Percentiles rank a stretch among this genome's conserved stretches.
These are phyloP conservation scores for Xylaria cubensis DNA, from an alignment of 495 filamentous ascomycete species.

Conservation along the genomic window DNA sequence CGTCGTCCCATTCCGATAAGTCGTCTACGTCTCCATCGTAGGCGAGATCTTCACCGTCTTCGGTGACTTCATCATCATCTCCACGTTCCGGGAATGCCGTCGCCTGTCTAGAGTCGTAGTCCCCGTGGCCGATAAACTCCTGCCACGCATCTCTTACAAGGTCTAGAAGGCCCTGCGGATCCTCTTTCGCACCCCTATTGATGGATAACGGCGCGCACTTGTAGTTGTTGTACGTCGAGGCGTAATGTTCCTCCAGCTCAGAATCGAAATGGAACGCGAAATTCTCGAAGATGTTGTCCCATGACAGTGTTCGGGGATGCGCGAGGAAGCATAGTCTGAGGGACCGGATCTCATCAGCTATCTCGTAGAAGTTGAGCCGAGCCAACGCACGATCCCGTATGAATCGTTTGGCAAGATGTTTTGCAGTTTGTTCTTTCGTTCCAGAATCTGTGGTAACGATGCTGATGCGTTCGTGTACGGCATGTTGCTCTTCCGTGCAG, in stretches of 20 bases:
- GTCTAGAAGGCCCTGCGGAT: constrained; percentile 16
- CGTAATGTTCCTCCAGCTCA: constrained; percentile 23
- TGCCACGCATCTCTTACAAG: constrained; percentile 31
- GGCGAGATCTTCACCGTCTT: neutral
- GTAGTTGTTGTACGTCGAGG: neutral
- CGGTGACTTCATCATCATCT: neutral
- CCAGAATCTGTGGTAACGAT: neutral
- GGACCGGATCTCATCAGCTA: constrained; percentile 15
- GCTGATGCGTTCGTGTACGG: neutral
- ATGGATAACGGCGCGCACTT: neutral
- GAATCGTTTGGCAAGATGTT: neutral
- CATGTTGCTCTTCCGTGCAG: constrained; percentile 12
- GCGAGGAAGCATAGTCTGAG: constrained; percentile 27
- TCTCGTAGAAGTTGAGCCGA: constrained; percentile 32
- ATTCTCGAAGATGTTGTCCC: constrained; percentile 5
- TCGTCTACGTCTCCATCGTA: neutral
- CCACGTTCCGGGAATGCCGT: neutral
- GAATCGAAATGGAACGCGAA: constrained; percentile 31
- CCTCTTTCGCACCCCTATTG: neutral
- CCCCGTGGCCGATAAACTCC: constrained; percentile 26
- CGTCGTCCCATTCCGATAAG: constrained; percentile 33
- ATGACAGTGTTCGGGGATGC: constrained; percentile 30
- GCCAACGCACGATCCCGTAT: constrained; percentile 21
- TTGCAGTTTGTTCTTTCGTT: neutral
- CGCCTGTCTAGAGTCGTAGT: neutral